A percentile compares a stretch with the other conserved stretches of the same genome.
Evolutionary conservation across 306 rosid species (phyloP).

Genomic region (Vicia sativa): DNA sequence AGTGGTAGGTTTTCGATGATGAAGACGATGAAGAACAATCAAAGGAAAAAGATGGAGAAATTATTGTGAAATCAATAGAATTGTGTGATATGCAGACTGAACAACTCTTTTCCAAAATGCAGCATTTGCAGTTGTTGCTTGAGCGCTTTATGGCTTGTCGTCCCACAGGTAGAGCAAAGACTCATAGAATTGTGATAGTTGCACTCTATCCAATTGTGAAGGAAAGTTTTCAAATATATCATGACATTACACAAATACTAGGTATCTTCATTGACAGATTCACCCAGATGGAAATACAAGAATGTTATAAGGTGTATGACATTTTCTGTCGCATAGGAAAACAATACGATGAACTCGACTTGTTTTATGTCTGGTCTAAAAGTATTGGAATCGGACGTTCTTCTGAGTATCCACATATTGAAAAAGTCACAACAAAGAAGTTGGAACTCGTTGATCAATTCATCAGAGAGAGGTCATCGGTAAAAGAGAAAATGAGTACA

Average conservation of each 20-base stretch:
- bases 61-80: slow-evolving; percentile 45
- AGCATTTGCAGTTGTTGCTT: slow-evolving; percentile 80
- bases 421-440: slow-evolving; percentile 70
- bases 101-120: slow-evolving; percentile 64
- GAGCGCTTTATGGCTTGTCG: slow-evolving; percentile 86
- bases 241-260: slow-evolving; percentile 65
- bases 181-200: slow-evolving; percentile 70
- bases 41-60: slow-evolving; percentile 9
- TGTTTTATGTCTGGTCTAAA: slow-evolving; percentile 71
- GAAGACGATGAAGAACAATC: slow-evolving; percentile 52
- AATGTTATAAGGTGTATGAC: slow-evolving; percentile 66
- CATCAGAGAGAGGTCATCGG: slow-evolving; percentile 65
- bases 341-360: slow-evolving; percentile 78
- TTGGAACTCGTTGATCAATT: slow-evolving; percentile 76
- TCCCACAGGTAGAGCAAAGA: slow-evolving; percentile 84
- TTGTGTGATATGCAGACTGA: slow-evolving; percentile 57
- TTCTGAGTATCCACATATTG: slow-evolving; percentile 76
- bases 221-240: slow-evolving; percentile 74
- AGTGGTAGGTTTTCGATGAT: slow-evolving; percentile 55
- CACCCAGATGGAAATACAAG: slow-evolving; percentile 53
- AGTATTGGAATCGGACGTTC: slow-evolving; percentile 69
- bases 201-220: slow-evolving; percentile 70
- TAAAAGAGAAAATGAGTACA: slow-evolving; percentile 21
- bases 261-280: slow-evolving; percentile 68
- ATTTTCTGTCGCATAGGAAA: slow-evolving; percentile 78